Conservation (phyloP, 139 green algal genomes). For the Edaphochlamys debaryana region DNA sequence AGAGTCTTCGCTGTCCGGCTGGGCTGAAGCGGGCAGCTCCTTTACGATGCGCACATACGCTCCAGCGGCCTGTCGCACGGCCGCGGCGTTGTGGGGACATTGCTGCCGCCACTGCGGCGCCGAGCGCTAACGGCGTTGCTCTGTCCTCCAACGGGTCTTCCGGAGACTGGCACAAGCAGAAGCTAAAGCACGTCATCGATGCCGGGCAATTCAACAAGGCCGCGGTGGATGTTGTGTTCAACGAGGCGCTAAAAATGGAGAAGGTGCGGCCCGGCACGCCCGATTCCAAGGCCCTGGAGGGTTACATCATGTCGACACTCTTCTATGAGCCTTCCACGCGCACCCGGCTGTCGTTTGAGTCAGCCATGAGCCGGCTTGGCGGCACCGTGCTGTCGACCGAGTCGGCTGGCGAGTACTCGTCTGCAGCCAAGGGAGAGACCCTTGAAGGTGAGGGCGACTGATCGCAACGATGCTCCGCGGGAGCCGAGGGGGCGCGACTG, state of each 20-base stretch:
- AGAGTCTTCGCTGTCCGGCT: no score
- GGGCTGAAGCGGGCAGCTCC: no score
- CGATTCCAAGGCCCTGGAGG: slow-evolving; percentile 80
- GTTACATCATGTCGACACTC: slow-evolving; percentile 96
- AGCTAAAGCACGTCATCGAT: slow-evolving; percentile 79
- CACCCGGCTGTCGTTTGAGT: slow-evolving; percentile 97
- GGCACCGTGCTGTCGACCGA: slow-evolving; percentile 97
- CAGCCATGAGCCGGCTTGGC: slow-evolving; percentile 93
- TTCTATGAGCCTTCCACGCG: slow-evolving; percentile 99
- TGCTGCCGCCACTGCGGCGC: no score
- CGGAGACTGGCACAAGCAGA: slow-evolving; percentile 45
- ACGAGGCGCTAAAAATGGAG: slow-evolving; percentile 86
- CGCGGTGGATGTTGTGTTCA: slow-evolving; percentile 89
- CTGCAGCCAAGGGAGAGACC: slow-evolving; percentile 97
- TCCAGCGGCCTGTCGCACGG: no score
- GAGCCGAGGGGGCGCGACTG: not conserved
- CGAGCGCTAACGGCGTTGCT: no score
- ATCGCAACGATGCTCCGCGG: not conserved
- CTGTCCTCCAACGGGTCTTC: not conserved
- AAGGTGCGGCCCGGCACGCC: slow-evolving; percentile 62
- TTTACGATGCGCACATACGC: no score
- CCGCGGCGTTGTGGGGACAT: no score
- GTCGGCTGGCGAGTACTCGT: slow-evolving; percentile 96
- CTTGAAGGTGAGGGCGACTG: slow-evolving; percentile 88
- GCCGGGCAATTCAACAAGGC: slow-evolving; percentile 91